Conservation (phyloP, 1,139 yeast genomes). For the Pichia cactophila region DNA sequence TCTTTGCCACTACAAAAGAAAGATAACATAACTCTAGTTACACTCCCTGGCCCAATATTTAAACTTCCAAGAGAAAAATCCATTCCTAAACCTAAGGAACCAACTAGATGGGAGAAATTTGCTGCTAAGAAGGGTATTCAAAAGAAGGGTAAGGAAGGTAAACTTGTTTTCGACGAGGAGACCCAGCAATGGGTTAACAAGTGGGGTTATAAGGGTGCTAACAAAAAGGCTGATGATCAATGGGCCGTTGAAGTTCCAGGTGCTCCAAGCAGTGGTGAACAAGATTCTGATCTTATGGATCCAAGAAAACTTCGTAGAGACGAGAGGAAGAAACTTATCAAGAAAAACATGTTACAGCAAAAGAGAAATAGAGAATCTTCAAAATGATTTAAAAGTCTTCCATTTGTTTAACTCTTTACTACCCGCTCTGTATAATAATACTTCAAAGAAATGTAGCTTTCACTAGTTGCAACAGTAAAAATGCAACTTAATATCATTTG, state of each 20-base stretch:
- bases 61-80: constrained; percentile 92
- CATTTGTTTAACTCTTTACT: background rate
- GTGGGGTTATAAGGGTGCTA: constrained; percentile 96
- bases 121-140: constrained; percentile 94
- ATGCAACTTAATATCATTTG: no score
- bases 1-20: constrained; percentile 81
- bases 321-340: constrained; percentile 77
- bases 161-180: constrained; percentile 83
- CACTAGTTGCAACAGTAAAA: no score
- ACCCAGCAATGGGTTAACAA: constrained; percentile 94
- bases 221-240: constrained; percentile 78
- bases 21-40: constrained; percentile 68
- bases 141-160: constrained; percentile 85
- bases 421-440: background rate
- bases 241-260: constrained; percentile 94
- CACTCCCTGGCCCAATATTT: constrained; percentile 78
- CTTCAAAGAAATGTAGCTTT: no score
- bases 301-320: constrained; percentile 76
- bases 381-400: background rate
- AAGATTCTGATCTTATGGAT: constrained; percentile 45
- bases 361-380: constrained; percentile 48
- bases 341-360: constrained; percentile 82
- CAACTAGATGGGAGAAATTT: constrained; percentile 94
- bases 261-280: constrained; percentile 45
- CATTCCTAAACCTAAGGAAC: constrained; percentile 84